Conservation (phyloP, 352 stramenopile species). For the Pythium chondricola region DNA sequence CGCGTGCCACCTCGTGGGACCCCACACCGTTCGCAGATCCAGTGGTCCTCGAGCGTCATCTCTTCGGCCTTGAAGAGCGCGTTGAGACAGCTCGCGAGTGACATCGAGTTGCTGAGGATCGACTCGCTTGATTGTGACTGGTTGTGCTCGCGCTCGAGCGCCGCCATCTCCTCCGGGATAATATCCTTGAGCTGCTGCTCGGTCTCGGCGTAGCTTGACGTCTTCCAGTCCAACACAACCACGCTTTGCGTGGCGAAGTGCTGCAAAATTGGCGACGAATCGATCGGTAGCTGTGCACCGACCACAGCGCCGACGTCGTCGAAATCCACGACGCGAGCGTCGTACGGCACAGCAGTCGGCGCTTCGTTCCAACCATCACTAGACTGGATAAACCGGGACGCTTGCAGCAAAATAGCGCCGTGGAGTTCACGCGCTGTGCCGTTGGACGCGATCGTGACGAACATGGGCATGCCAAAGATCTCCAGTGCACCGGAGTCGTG, state of each 20-base stretch:
- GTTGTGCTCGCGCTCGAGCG: slow-evolving; percentile 21
- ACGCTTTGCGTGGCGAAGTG: slow-evolving; percentile 72
- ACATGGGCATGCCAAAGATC: slow-evolving; percentile 61
- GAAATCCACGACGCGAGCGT: slow-evolving; percentile 48
- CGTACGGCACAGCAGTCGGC: slow-evolving; percentile 34
- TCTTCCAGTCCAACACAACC: slow-evolving; percentile 68
- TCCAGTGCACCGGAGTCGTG: slow-evolving; percentile 20
- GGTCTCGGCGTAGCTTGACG: slow-evolving; percentile 15
- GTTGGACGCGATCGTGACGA: slow-evolving; percentile 70
- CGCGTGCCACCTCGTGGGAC: slow-evolving; percentile 50
- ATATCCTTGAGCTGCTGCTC: slow-evolving; percentile 21
- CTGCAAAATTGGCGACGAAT: slow-evolving; percentile 51
- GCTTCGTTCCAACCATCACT: too few relatives aligned
- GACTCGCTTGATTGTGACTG: slow-evolving; percentile 1
- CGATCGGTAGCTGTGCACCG: slow-evolving; percentile 33
- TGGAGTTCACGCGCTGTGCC: slow-evolving; percentile 60
- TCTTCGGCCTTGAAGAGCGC: slow-evolving; percentile 60
- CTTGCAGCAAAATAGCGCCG: slow-evolving; percentile 55
- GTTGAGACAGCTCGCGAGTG: slow-evolving; percentile 63
- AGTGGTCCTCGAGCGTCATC: slow-evolving; percentile 68
- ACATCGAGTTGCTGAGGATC: slow-evolving; percentile 28
- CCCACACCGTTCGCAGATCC: slow-evolving; percentile 68
- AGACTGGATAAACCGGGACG: slow-evolving; percentile 46
- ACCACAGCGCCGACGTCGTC: slow-evolving; percentile 39
- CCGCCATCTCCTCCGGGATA: slow-evolving; percentile 20